These are phyloP conservation scores for Colletotrichum karsti DNA, from an alignment of 2,329 filamentous ascomycete species.

Conservation along the genomic window DNA sequence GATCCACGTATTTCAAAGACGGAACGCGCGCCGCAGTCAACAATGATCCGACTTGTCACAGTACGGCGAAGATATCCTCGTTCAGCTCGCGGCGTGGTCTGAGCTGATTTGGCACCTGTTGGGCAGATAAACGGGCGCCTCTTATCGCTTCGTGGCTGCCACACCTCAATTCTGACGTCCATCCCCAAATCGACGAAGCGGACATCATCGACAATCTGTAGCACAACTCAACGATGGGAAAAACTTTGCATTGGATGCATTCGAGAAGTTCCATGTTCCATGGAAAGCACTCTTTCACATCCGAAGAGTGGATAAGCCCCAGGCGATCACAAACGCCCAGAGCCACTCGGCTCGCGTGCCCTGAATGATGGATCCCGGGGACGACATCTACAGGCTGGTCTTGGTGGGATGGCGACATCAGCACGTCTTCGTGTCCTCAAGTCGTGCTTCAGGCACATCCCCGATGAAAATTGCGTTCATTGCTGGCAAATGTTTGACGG, in stretches of 20 bases:
- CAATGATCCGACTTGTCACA: slow-evolving; percentile 10
- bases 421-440: slow-evolving; percentile 9
- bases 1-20: slow-evolving; percentile 7
- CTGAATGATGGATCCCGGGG: neutral
- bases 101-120: slow-evolving; percentile 14
- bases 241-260: neutral
- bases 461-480: neutral
- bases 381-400: neutral
- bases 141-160: slow-evolving; percentile 4
- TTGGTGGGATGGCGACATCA: neutral
- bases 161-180: neutral
- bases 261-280: neutral
- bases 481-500: neutral
- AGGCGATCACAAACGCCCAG: slow-evolving; percentile 1
- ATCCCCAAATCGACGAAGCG: slow-evolving; percentile 1
- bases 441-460: neutral
- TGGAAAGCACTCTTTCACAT: neutral
- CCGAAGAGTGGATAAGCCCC: slow-evolving; percentile 5
- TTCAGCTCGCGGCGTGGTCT: neutral
- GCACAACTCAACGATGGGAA: neutral
- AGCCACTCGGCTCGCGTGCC: slow-evolving; percentile 15
- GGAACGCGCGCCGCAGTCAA: neutral
- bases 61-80: neutral
- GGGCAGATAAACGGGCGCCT: slow-evolving; percentile 8
- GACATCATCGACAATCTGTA: slow-evolving; percentile 10